Evolutionary conservation across 1,284 basidiomycete species (phyloP).

Genomic region (Tylopilus microsporus): DNA sequence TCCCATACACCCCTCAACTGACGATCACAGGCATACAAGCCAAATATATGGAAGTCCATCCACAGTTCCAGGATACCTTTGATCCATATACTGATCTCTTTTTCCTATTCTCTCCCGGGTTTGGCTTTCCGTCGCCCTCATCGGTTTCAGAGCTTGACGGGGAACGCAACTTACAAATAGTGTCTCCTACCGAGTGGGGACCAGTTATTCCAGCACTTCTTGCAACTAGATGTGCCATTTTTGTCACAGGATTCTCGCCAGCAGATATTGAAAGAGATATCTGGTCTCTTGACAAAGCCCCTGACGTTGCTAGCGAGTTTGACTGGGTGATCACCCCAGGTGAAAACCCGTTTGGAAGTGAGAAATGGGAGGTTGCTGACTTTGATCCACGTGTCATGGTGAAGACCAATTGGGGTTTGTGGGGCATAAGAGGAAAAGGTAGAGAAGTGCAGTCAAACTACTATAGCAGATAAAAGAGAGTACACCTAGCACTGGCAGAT

Average conservation of each 20-base stretch:
- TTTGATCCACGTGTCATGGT: slow-evolving; percentile 94
- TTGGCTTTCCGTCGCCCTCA: slow-evolving; percentile 89
- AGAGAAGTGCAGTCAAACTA: slow-evolving; percentile 53
- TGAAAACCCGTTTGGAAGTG: slow-evolving; percentile 90
- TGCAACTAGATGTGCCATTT: slow-evolving; percentile 87
- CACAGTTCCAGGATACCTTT: slow-evolving; percentile 84
- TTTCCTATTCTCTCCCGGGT: slow-evolving; percentile 95
- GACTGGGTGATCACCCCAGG: slow-evolving; percentile 97
- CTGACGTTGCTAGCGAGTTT: slow-evolving; percentile 89
- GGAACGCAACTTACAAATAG: slow-evolving; percentile 62
- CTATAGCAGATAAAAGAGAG: background rate
- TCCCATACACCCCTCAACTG: slow-evolving; percentile 81
- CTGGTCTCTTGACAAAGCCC: slow-evolving; percentile 78
- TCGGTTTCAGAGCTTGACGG: slow-evolving; percentile 53
- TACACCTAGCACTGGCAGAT: too few species aligned
- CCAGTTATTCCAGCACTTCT: slow-evolving; percentile 77
- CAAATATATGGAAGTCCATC: slow-evolving; percentile 86
- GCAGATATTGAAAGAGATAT: slow-evolving; percentile 94
- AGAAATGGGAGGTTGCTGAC: slow-evolving; percentile 97
- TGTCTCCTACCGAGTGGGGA: slow-evolving; percentile 84
- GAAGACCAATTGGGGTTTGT: slow-evolving; percentile 94
- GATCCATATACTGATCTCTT: slow-evolving; percentile 98
- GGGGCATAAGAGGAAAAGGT: slow-evolving; percentile 80
- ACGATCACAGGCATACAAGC: slow-evolving; percentile 88
- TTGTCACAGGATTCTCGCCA: slow-evolving; percentile 96